Base-by-base conservation (phyloP, 345 rosid genomes). In the Geranium rotundifolium region DNA sequence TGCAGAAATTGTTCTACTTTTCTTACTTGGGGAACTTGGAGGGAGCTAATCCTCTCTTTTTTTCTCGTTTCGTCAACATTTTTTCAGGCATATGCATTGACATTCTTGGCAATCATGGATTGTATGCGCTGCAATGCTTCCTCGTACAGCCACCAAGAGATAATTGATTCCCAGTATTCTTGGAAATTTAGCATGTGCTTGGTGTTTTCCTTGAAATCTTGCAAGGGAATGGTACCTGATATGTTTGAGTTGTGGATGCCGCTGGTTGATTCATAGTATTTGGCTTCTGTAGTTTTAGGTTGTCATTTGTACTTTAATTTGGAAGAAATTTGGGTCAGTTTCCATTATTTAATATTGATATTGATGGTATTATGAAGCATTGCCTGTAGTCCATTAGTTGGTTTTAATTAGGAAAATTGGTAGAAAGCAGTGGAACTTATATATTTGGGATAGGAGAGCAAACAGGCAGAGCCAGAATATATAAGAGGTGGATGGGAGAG, bases 211-310 rank as follows among this genome's bases (percentile, higher is more conserved):
- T 62, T 62, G 67, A 77, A 65, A 60, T 72, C 75, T 63, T 58
- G 37, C 66, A 66, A 66, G 68, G 77, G 65, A 69, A 73, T 7
- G 37, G 37, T 31, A 31, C 37, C 37, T 31, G 37, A 73, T 61
- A 74, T 60, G 57, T 72, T 73, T 34, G 70, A 80, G 46, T 58
- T 80, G 79, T 84, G 91, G 96, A 78, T 81, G 75, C 87, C 90
- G 54, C 68, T 87, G 73, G 83, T 81, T 56, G 95, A 85, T 80
- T 76, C 89, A 73, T 85, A 80, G 82, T 59, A 61, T 30, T 23
- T 14, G 67, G 30, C 55, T 73, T 13, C 50, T 37, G 4, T 37
- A n/a, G 20, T 64, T 23, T 63, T 59, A 67, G 62, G 55, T 62
- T 31, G 29, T 34, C 41, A 46, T 54, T 6, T 57, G 16, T 63